Conservation (phyloP, 495 filamentous ascomycete genomes). For the Penicillium mononematosum region DNA sequence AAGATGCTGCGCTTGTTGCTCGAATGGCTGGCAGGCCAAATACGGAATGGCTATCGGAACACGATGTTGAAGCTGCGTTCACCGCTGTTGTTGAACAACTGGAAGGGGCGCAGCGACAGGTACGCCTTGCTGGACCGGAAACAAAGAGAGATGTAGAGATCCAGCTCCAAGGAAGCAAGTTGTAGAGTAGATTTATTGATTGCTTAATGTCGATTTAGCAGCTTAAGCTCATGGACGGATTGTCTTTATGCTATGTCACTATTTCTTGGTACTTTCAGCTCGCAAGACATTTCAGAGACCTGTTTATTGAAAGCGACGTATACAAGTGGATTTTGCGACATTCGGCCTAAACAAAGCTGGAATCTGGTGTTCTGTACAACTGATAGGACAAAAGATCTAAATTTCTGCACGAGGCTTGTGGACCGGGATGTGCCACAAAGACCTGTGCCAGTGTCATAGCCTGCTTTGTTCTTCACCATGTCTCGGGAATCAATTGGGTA, state of each 20-base stretch:
- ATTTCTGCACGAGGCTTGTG: not conserved
- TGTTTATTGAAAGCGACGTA: not conserved
- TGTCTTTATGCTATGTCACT: not conserved
- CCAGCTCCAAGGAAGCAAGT: conserved; percentile 9
- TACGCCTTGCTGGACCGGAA: not conserved
- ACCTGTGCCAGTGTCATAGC: not conserved
- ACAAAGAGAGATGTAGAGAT: not conserved
- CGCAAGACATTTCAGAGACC: not conserved
- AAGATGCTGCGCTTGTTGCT: conserved; percentile 40
- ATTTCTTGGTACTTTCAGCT: not conserved
- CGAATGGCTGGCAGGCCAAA: conserved; percentile 38
- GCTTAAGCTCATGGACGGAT: not conserved
- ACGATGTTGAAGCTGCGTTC: conserved; percentile 47
- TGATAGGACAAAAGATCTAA: not conserved
- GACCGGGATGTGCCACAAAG: not conserved
- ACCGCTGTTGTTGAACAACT: conserved; percentile 7
- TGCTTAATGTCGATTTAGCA: not conserved
- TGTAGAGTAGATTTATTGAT: conserved; percentile 4
- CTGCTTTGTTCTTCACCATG: not conserved
- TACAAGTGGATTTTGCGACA: not conserved
- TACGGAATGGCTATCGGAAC: conserved; percentile 47
- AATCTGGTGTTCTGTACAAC: not conserved
- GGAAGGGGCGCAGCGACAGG: not conserved
- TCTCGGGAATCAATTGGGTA: not conserved
- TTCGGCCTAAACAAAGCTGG: not conserved